phyloP scores from a whole-genome alignment of 192 early-diverging fungal species.

The Backusella westeae region DNA sequence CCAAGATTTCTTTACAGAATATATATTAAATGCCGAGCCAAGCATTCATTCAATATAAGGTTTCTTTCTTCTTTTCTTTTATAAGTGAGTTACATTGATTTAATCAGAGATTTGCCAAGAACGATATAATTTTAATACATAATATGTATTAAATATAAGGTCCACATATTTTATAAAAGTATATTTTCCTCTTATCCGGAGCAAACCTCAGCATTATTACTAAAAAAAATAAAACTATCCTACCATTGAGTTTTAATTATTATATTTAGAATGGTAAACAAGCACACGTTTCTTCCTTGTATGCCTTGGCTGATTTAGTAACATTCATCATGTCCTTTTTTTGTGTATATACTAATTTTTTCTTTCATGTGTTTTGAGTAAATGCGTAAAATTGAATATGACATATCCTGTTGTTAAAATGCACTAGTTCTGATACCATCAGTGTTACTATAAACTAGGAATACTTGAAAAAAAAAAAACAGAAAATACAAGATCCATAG shows the following conservation, averaged over 20 bases:
- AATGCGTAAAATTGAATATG: neutral
- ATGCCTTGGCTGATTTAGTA: neutral
- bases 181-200: neutral
- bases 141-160: neutral
- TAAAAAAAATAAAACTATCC: neutral
- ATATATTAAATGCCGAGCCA: constrained; percentile 2
- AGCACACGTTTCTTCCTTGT: neutral
- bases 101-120: neutral
- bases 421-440: neutral
- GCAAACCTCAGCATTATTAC: neutral
- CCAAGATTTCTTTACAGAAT: constrained; percentile 5
- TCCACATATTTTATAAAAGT: neutral
- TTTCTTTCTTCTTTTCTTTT: neutral
- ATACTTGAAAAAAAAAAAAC: no score
- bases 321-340: neutral
- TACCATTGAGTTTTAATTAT: constrained; percentile 2
- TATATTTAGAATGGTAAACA: neutral
- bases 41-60: neutral
- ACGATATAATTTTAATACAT: neutral
- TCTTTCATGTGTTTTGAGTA: neutral
- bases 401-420: neutral
- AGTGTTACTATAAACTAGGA: no score
- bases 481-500: no score
- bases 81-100: neutral
- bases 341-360: neutral